These are phyloP conservation scores for Calycina marina DNA, from an alignment of 2,329 filamentous ascomycete genomes.

Conservation along the genomic window DNA sequence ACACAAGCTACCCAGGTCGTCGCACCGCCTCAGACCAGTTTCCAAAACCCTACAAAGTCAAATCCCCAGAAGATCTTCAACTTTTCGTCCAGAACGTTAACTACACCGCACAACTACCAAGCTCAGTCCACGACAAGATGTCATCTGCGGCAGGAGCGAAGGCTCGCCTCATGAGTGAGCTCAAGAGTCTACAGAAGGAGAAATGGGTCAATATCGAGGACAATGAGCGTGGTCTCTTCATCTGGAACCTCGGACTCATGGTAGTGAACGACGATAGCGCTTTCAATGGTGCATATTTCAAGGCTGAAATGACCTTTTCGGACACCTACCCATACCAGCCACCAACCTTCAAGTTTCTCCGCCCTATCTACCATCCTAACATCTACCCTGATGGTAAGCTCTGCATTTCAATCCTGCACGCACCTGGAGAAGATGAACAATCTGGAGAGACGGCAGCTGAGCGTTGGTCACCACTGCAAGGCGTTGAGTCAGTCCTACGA, in stretches of 20 bases:
- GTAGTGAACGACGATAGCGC: slow-evolving; percentile 84
- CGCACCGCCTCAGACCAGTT: no score
- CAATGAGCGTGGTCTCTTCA: slow-evolving; percentile 66
- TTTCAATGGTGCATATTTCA: slow-evolving; percentile 89
- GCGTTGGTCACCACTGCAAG: slow-evolving; percentile 87
- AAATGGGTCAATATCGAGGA: slow-evolving; percentile 86
- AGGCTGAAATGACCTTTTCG: slow-evolving; percentile 75
- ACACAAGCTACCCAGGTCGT: no score
- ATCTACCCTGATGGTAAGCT: slow-evolving; percentile 81
- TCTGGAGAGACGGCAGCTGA: slow-evolving; percentile 83
- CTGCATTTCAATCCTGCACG: slow-evolving; percentile 93
- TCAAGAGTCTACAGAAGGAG: slow-evolving; percentile 69
- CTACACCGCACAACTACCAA: background rate
- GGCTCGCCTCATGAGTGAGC: slow-evolving; percentile 79
- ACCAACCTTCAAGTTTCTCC: slow-evolving; percentile 74
- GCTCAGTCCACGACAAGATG: slow-evolving; percentile 8
- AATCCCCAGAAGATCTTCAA: no score
- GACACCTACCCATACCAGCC: slow-evolving; percentile 81
- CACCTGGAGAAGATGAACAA: slow-evolving; percentile 80
- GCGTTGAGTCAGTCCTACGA: slow-evolving; percentile 86
- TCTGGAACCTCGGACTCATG: slow-evolving; percentile 80
- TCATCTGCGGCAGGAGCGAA: slow-evolving; percentile 45
- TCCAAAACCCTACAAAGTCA: no score
- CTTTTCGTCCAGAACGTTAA: background rate
- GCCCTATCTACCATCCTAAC: slow-evolving; percentile 80